These are phyloP conservation scores for Deinandra increscens DNA, from an alignment of 129 eudicot species.

Conservation along the genomic window DNA sequence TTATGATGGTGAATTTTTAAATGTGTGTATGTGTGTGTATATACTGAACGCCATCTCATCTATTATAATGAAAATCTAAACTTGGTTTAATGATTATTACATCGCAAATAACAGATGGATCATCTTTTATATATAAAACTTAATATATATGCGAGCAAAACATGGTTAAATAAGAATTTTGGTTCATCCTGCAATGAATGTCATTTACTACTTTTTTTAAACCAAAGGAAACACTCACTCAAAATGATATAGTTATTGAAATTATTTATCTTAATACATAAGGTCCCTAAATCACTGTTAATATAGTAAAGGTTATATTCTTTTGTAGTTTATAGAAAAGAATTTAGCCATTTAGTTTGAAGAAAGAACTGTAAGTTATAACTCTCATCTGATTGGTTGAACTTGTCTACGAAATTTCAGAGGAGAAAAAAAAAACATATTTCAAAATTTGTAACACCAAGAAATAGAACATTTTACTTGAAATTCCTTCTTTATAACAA, in stretches of 20 bases:
- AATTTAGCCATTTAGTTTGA: not conserved
- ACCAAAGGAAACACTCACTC: not conserved
- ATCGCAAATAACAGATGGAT: too few species aligned
- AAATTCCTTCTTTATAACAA: not conserved
- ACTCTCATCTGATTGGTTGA: constrained; percentile 1
- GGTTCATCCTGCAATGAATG: too few species aligned
- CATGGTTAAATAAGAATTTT: too few species aligned
- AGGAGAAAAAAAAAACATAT: not conserved
- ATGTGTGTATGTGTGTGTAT: too few species aligned
- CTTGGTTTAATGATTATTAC: too few species aligned
- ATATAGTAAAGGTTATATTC: not conserved
- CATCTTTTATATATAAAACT: too few species aligned
- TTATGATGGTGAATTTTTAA: too few species aligned
- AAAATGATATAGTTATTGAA: not conserved
- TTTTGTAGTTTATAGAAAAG: not conserved
- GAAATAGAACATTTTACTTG: not conserved
- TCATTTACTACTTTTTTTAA: too few species aligned
- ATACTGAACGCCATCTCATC: too few species aligned
- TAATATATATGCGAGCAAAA: too few species aligned
- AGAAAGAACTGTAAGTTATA: not conserved
- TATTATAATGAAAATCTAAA: too few species aligned
- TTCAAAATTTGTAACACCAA: constrained; percentile 6
- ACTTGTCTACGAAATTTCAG: constrained; percentile 2
- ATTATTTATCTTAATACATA: not conserved
- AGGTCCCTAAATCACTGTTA: not conserved